phyloP scores from a whole-genome alignment of 257 asterid species.

The Catharanthus roseus region DNA sequence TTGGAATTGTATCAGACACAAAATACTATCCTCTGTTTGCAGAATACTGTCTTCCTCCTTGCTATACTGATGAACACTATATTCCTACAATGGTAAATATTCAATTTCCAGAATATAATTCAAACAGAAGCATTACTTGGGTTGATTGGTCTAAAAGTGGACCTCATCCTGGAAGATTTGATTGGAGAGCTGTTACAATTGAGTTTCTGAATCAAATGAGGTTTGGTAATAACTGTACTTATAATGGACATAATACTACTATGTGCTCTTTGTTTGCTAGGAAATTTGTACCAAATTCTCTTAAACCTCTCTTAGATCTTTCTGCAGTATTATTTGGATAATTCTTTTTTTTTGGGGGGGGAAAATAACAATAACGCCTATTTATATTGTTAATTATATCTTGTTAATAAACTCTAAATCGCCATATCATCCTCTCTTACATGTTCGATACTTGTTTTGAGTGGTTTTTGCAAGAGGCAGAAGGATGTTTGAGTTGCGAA shows the following conservation, averaged over 20 bases:
- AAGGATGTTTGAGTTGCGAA: too few relatives aligned
- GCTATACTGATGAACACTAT: constrained; percentile 23
- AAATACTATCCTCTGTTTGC: constrained; percentile 12
- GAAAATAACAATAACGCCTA: too few relatives aligned
- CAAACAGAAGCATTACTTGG: constrained; percentile 23
- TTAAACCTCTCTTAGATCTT: constrained; percentile 11
- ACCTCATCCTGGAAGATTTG: constrained; percentile 23
- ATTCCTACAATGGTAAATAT: constrained; percentile 19
- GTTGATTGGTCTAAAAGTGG: constrained; percentile 22
- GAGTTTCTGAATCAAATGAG: constrained; percentile 20
- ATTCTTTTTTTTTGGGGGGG: too few relatives aligned
- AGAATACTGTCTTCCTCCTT: constrained; percentile 15
- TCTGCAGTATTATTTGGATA: constrained; percentile 4
- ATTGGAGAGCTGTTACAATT: constrained; percentile 10
- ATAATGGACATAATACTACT: constrained; percentile 11
- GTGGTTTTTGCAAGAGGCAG: too few relatives aligned
- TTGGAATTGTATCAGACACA: constrained; percentile 15
- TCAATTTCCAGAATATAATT: constrained; percentile 8
- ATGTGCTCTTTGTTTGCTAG: constrained; percentile 20
- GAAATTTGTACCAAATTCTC: constrained; percentile 21
- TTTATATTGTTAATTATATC: too few relatives aligned
- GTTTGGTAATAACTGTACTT: constrained; percentile 16
- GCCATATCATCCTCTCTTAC: too few relatives aligned
- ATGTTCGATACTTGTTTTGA: too few relatives aligned
- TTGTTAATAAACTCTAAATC: too few relatives aligned